These are phyloP conservation scores for Hondaea fermentalgiana DNA, from an alignment of 108 stramenopile species.

Conservation along the genomic window DNA sequence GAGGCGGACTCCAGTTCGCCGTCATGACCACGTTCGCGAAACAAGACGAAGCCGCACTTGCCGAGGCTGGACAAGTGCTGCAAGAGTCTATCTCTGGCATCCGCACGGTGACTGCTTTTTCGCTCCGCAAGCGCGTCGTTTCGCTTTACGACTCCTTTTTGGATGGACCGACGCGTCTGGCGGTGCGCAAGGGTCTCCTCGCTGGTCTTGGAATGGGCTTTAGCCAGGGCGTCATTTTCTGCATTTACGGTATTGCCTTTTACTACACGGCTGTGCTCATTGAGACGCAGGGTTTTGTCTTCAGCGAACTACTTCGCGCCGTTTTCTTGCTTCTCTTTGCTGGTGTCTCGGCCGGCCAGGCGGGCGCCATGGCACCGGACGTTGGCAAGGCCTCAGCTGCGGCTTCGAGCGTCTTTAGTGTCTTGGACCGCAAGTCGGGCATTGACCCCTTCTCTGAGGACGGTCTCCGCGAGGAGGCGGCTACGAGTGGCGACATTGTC, in stretches of 20 bases:
- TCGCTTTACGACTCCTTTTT: conserved; percentile 38
- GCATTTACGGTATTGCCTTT: conserved; percentile 35
- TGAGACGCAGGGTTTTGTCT: conserved; percentile 2
- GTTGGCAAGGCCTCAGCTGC: conserved; percentile 34
- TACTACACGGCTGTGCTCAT: conserved; percentile 31
- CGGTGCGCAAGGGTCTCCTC: conserved; percentile 24
- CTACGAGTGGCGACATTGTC: background rate
- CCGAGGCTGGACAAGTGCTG: conserved; percentile 22
- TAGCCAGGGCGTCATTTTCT: conserved; percentile 33
- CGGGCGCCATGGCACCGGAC: conserved; percentile 30
- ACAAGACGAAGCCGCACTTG: conserved; percentile 36
- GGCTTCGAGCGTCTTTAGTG: conserved; percentile 32
- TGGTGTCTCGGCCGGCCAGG: conserved; percentile 34
- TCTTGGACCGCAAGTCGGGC: conserved; percentile 28
- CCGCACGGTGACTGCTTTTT: conserved; percentile 52
- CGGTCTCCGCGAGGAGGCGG: background rate
- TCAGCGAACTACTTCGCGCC: conserved; percentile 37
- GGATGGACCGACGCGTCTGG: background rate
- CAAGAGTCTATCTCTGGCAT: conserved; percentile 49
- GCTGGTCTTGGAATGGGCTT: conserved; percentile 32
- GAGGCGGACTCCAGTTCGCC: conserved; percentile 31
- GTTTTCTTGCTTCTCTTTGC: conserved; percentile 39
- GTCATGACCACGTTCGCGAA: conserved; percentile 20
- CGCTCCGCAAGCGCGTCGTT: conserved; percentile 37
- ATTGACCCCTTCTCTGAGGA: conserved; percentile 6